These are phyloP conservation scores for Geranium rotundifolium DNA, from an alignment of 345 rosid genomes.

Conservation along the genomic window DNA sequence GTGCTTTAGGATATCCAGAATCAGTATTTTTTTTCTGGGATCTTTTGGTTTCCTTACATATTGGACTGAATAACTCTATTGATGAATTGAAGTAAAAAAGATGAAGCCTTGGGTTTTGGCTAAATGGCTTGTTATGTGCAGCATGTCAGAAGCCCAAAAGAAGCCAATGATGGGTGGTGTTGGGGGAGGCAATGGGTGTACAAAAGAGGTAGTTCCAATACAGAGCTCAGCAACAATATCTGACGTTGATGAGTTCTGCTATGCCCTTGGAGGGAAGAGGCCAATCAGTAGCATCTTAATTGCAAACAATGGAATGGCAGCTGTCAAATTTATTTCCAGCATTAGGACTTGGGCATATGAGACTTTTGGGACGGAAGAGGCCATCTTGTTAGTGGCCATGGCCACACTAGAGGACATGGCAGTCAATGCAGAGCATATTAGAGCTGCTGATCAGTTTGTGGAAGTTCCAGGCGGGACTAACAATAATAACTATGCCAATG, in stretches of 20 bases:
- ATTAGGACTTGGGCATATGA: constrained; percentile 96
- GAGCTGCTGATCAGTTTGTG: constrained; percentile 98
- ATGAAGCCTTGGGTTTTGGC: no score
- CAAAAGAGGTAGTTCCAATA: constrained; percentile 37
- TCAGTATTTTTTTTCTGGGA: no score
- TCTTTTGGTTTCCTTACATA: no score
- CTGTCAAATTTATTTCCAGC: constrained; percentile 95
- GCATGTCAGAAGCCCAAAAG: constrained; percentile 45
- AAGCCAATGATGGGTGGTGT: constrained; percentile 30
- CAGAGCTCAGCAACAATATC: constrained; percentile 49
- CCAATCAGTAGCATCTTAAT: constrained; percentile 87
- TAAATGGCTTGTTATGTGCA: no score
- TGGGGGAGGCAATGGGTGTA: constrained; percentile 42
- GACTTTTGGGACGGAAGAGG: constrained; percentile 90
- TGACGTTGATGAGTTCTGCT: constrained; percentile 69
- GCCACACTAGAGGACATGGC: constrained; percentile 99
- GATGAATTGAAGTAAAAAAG: no score
- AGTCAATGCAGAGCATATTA: constrained; percentile 95
- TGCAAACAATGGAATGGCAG: constrained; percentile 99
- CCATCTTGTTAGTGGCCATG: constrained; percentile 96
- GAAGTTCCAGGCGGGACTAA: constrained; percentile 99
- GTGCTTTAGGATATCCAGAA: no score
- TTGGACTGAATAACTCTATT: no score
- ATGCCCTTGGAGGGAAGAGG: constrained; percentile 69
- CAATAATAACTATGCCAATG: constrained; percentile 97